Percentiles rank a stretch among this genome's conserved stretches.
Evolutionary conservation across 306 rosid genomes (phyloP).

Genomic region (Gynostemma pentaphyllum): DNA sequence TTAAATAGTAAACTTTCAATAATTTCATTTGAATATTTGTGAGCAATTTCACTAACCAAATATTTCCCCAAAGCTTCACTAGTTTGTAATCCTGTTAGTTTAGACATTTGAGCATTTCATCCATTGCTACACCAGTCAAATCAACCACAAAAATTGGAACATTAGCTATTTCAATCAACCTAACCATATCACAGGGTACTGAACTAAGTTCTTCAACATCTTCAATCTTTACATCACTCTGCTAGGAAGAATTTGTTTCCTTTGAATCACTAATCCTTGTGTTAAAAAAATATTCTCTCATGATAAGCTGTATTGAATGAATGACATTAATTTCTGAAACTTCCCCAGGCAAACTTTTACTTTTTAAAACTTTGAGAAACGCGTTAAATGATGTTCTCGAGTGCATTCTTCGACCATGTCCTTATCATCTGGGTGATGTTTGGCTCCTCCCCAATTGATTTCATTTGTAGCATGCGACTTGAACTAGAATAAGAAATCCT

Average conservation of each 20-base stretch:
- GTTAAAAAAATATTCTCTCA: constrained; percentile 42
- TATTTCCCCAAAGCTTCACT: constrained; percentile 60
- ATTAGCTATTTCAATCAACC: background rate
- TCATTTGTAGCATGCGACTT: constrained; percentile 60
- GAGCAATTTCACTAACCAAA: constrained; percentile 45
- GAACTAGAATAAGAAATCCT: constrained; percentile 72
- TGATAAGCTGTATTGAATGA: constrained; percentile 58
- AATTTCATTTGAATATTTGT: constrained; percentile 34
- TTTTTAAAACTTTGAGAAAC: background rate
- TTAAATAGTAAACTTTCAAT: constrained; percentile 27
- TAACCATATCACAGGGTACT: background rate
- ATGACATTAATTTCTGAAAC: constrained; percentile 58
- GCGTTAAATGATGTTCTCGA: constrained; percentile 33
- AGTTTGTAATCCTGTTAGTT: constrained; percentile 44
- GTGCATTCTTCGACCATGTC: constrained; percentile 55
- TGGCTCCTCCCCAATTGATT: constrained; percentile 71
- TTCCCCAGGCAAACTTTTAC: constrained; percentile 70
- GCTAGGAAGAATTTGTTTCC: constrained; percentile 11
- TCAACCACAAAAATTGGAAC: constrained; percentile 6
- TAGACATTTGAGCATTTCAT: constrained; percentile 60
- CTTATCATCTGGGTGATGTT: constrained; percentile 51
- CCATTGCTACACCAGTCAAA: constrained; percentile 42
- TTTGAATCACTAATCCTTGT: constrained; percentile 19
- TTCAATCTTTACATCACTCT: constrained; percentile 19
- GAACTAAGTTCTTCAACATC: constrained; percentile 3